Conservation (phyloP, 192 early-diverging fungal species). For the Chytriomyces sp. region DNA sequence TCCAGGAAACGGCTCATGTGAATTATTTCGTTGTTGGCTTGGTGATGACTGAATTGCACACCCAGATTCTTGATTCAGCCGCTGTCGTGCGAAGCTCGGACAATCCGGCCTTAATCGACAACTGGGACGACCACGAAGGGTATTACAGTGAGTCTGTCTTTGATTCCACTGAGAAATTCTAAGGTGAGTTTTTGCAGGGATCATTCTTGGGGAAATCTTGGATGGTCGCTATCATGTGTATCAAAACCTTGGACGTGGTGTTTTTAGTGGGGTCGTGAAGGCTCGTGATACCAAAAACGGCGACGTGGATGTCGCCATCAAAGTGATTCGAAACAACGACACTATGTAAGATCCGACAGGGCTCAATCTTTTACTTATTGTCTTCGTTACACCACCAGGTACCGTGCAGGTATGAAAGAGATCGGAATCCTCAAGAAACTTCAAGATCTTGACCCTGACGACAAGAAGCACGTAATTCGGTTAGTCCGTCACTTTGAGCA, state of each 20-base stretch:
- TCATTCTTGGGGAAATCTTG: conserved; percentile 82
- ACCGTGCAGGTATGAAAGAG: conserved; percentile 87
- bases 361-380: background rate
- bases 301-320: conserved; percentile 87
- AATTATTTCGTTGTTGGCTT: conserved; percentile 16
- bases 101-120: conserved; percentile 70
- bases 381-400: conserved; percentile 48
- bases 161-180: background rate
- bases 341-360: conserved; percentile 62
- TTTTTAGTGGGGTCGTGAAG: conserved; percentile 92
- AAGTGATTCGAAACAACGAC: conserved; percentile 94
- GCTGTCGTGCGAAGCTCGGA: conserved; percentile 44
- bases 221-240: conserved; percentile 86
- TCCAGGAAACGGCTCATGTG: conserved; percentile 33
- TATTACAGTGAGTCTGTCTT: conserved; percentile 85
- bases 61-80: conserved; percentile 46
- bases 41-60: conserved; percentile 2
- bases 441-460: conserved; percentile 79
- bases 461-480: conserved; percentile 86
- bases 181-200: conserved; percentile 39
- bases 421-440: conserved; percentile 86
- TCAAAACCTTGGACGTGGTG: conserved; percentile 86
- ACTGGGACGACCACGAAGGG: conserved; percentile 96
- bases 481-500: conserved; percentile 87
- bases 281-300: conserved; percentile 75